phyloP scores from a whole-genome alignment of 306 rosid genomes.

The Mucuna pruriens region DNA sequence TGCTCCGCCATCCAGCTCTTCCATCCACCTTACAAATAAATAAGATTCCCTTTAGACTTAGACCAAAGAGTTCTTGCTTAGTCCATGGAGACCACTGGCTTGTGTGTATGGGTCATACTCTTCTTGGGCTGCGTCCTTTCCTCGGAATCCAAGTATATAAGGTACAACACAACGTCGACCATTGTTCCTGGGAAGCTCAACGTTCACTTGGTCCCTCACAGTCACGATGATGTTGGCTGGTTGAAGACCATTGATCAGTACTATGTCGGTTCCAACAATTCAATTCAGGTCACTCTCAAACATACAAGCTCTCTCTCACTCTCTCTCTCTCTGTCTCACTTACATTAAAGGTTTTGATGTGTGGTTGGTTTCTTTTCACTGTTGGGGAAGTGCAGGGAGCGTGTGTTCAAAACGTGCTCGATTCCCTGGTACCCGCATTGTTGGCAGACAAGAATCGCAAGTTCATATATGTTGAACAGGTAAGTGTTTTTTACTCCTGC shows the following conservation, averaged over 20 bases:
- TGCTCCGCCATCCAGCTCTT: not conserved
- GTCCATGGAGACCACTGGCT: slow-evolving; percentile 33
- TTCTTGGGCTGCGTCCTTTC: slow-evolving; percentile 17
- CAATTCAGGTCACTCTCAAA: slow-evolving; percentile 60
- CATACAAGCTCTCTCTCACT: not conserved
- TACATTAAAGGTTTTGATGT: not conserved
- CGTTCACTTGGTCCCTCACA: slow-evolving; percentile 80
- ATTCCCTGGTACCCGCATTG: slow-evolving; percentile 68
- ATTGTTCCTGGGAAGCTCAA: slow-evolving; percentile 68
- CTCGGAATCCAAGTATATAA: slow-evolving; percentile 55
- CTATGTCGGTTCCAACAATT: slow-evolving; percentile 82
- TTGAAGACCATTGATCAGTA: slow-evolving; percentile 87
- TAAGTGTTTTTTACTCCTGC: not conserved
- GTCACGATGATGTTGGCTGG: slow-evolving; percentile 90
- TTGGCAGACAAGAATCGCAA: slow-evolving; percentile 80
- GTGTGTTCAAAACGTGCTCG: slow-evolving; percentile 84
- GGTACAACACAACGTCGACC: slow-evolving; percentile 64
- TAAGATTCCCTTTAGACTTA: not conserved
- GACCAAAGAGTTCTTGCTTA: not conserved
- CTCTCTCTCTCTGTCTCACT: not conserved
- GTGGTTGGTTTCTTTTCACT: not conserved
- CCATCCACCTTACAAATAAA: not conserved
- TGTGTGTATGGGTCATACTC: slow-evolving; percentile 26
- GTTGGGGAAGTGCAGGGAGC: slow-evolving; percentile 54
- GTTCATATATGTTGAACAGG: slow-evolving; percentile 87